Conservation (phyloP, 495 filamentous ascomycete species). For the Podospora bellae-mahoneyi region DNA sequence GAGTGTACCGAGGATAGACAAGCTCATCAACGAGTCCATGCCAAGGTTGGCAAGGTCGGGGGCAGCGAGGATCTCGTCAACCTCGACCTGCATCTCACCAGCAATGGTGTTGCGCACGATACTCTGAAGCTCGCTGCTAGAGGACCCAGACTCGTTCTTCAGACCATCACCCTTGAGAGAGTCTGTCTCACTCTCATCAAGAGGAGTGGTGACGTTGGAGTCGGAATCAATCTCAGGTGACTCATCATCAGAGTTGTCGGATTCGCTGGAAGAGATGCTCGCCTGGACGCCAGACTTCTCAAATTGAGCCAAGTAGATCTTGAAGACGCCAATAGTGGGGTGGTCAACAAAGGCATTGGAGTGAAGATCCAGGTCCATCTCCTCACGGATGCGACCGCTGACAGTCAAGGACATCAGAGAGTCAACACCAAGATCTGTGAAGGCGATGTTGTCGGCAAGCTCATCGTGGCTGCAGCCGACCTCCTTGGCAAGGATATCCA, state of each 20-base stretch:
- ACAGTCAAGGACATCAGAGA: slow-evolving; percentile 58
- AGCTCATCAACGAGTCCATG: slow-evolving; percentile 59
- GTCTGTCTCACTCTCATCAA: slow-evolving; percentile 43
- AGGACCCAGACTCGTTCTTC: slow-evolving; percentile 19
- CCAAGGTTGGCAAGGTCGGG: slow-evolving; percentile 53
- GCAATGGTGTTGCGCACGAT: slow-evolving; percentile 59
- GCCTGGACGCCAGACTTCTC: slow-evolving; percentile 40
- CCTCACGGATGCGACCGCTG: slow-evolving; percentile 52
- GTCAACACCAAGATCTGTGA: slow-evolving; percentile 59
- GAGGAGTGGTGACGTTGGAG: slow-evolving; percentile 47
- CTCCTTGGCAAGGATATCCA: slow-evolving; percentile 64
- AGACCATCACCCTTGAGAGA: slow-evolving; percentile 38
- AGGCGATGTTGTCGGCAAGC: slow-evolving; percentile 52
- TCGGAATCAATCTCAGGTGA: slow-evolving; percentile 43
- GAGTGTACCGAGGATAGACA: slow-evolving; percentile 54
- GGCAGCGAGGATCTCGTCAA: slow-evolving; percentile 57
- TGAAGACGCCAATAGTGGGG: slow-evolving; percentile 58
- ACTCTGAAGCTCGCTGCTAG: slow-evolving; percentile 45
- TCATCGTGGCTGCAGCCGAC: slow-evolving; percentile 61
- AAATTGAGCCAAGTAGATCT: slow-evolving; percentile 51
- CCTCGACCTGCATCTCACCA: slow-evolving; percentile 63
- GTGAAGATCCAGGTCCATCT: slow-evolving; percentile 55
- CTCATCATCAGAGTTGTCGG: slow-evolving; percentile 40
- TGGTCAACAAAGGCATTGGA: slow-evolving; percentile 52
- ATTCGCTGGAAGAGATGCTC: slow-evolving; percentile 26